Evolutionary conservation across 1,284 basidiomycete genomes (phyloP).

Genomic region (Malassezia cuniculi): DNA sequence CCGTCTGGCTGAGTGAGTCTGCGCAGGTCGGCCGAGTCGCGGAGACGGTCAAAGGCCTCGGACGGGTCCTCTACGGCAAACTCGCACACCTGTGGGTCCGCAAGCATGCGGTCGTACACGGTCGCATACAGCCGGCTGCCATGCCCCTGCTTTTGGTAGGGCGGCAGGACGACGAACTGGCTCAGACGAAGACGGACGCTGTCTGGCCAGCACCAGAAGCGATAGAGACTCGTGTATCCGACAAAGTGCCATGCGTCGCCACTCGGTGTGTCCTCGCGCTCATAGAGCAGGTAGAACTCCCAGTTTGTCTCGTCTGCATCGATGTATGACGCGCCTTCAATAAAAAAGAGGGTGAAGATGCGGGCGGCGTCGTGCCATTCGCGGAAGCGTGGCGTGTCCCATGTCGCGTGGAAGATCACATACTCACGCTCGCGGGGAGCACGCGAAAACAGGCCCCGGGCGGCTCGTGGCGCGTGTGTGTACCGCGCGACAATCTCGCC

Average conservation of each 20-base stretch:
- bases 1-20: slow-evolving; percentile 51
- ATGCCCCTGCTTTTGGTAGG: slow-evolving; percentile 77
- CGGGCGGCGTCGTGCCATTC: slow-evolving; percentile 92
- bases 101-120: slow-evolving; percentile 65
- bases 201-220: slow-evolving; percentile 33
- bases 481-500: slow-evolving; percentile 69
- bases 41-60: slow-evolving; percentile 84
- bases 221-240: slow-evolving; percentile 30
- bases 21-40: slow-evolving; percentile 78
- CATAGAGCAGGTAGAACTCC: slow-evolving; percentile 46
- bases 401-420: slow-evolving; percentile 51
- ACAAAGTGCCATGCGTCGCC: slow-evolving; percentile 60
- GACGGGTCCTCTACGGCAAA: slow-evolving; percentile 93
- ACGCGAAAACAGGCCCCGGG: slow-evolving; percentile 45
- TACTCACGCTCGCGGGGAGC: slow-evolving; percentile 18
- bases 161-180: slow-evolving; percentile 85
- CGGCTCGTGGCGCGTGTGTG: slow-evolving; percentile 47
- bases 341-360: slow-evolving; percentile 81
- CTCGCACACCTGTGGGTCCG: slow-evolving; percentile 61
- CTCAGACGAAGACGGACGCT: slow-evolving; percentile 43
- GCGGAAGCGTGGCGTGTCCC: slow-evolving; percentile 73
- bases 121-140: slow-evolving; percentile 60
- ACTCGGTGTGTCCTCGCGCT: slow-evolving; percentile 13
- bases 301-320: slow-evolving; percentile 50
- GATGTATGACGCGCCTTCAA: slow-evolving; percentile 72